Base-by-base conservation (phyloP, 805 yeast species). In the Suhomyces sp. region DNA sequence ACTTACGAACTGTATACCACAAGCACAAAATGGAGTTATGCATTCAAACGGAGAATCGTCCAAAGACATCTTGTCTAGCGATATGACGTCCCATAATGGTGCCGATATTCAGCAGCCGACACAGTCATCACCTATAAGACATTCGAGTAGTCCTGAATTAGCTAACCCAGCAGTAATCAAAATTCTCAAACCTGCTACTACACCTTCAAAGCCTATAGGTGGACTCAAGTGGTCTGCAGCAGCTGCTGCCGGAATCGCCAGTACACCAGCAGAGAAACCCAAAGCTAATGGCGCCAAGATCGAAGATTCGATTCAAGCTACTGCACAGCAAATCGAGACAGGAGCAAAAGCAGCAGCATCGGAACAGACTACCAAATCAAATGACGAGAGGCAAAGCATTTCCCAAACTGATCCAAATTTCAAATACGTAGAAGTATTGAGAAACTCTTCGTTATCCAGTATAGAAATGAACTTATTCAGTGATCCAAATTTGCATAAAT, bases 151-250 rank as follows among this genome's bases (percentile, higher is more conserved):
- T 15, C 67, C 69, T 7, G 78, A 73, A 15, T 51, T 67, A 5
- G 55, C 72, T 0, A 71, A 71, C 44, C 75, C 77, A 3, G 78
- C 70, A 5, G 74, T 75, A 29, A 67, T 75, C 35, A 73, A 73
- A 48, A 73, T 71, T 6, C 65, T 81, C 57, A 81, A 80, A 60
- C 86, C 87, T 1, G 84, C 86, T 1, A 69, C 81, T 3, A 71
- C 80, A 5, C 86, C 86, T 10, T 66, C 77, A 1, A 78, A 78
- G 58, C 82, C 84, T 7, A 73, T 78, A 7, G 82, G 83, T 12
- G 82, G 79, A 47, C 66, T 83, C 50, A 82, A 82, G 61, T 83
- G 85, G 74, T 74, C 86, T 0, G 71, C 83, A 1, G 84, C 84
- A 5, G 85, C 83, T 4, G 80, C 80, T 5, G 78, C 66, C 15